Conservation (phyloP, 2,329 filamentous ascomycete species). For the Pseudonectria buxi region DNA sequence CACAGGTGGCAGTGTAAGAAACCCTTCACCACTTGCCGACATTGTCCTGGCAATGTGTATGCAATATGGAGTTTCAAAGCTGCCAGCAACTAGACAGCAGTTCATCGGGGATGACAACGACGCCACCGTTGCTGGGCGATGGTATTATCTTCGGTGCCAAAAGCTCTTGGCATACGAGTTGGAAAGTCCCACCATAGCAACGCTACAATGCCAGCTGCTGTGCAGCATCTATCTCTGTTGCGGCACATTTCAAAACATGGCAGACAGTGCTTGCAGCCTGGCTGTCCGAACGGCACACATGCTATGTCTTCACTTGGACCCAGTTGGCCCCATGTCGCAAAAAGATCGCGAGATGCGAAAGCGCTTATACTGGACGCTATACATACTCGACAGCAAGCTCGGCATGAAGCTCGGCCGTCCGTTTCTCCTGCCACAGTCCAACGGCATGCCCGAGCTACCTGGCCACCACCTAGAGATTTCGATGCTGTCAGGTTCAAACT, state of each 20-base stretch:
- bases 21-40: slow-evolving; percentile 43
- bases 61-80: slow-evolving; percentile 33
- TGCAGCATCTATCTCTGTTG: slow-evolving; percentile 39
- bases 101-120: slow-evolving; percentile 20
- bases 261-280: slow-evolving; percentile 32
- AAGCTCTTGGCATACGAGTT: slow-evolving; percentile 36
- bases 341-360: slow-evolving; percentile 37
- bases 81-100: slow-evolving; percentile 7
- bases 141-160: slow-evolving; percentile 41
- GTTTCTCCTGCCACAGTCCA: slow-evolving; percentile 26
- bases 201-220: slow-evolving; percentile 42
- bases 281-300: slow-evolving; percentile 40
- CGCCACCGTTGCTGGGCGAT: slow-evolving; percentile 36
- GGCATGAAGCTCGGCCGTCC: slow-evolving; percentile 42
- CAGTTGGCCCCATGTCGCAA: slow-evolving; percentile 26
- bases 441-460: slow-evolving; percentile 31
- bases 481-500: slow-evolving; percentile 5
- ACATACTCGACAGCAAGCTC: slow-evolving; percentile 39
- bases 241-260: slow-evolving; percentile 42
- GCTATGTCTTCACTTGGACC: slow-evolving; percentile 42
- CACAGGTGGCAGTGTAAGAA: slow-evolving; percentile 21
- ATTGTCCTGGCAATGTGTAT: slow-evolving; percentile 46
- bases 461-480: slow-evolving; percentile 11
- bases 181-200: slow-evolving; percentile 40
- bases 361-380: slow-evolving; percentile 47